Evolutionary conservation across 495 filamentous ascomycete genomes (phyloP), one percentile per base, ranked within the genome.

Genomic region (Podospora didyma): DNA sequence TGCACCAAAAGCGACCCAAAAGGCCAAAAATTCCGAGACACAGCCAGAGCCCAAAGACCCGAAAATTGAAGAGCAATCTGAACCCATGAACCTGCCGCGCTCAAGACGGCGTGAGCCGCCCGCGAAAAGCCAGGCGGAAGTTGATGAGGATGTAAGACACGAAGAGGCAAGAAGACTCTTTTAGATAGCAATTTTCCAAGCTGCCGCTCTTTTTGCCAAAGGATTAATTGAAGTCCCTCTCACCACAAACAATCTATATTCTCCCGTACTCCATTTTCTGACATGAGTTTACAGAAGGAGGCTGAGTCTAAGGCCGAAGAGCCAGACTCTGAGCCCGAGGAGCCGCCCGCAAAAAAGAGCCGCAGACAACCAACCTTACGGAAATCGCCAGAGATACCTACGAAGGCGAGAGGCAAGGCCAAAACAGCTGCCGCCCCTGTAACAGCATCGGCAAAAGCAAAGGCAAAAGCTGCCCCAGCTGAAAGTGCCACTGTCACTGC

Each of bases 291-390:
- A 0, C 22, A 53, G n/a, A 11, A 41, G n/a, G 23, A 28, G 2
- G 7, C 24, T 2, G 41, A 42, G 23, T 21, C 16, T 46, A 14
- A 24, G 20, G 11, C 44, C 17, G 19, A n/a, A n/a, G n/a, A 19
- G 39, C 26, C 21, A 17, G 17, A 53, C 12, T 22, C 14, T 17
- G 28, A 42, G 17, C 3, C 41, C 17, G 10, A 56, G 20, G 46
- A 62, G 31, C 57, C 52, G 24, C 46, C 46, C 11, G 34, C 39
- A 55, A 42, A 42, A 28, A 17, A 17, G 39, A 44, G 2, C 14
- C 39, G 39, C 39, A 42, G 3, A 14, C 39, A 42, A 17, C 14
- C 7, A 14, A 5, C 39, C 6, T 42, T 14, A 14, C 1, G 14
- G 1, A 42, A 42, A 9, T 4, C 26, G 26, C 26, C 26, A 31